phyloP scores from a whole-genome alignment of 2,329 filamentous ascomycete genomes.

The Trichoderma guizhouense region DNA sequence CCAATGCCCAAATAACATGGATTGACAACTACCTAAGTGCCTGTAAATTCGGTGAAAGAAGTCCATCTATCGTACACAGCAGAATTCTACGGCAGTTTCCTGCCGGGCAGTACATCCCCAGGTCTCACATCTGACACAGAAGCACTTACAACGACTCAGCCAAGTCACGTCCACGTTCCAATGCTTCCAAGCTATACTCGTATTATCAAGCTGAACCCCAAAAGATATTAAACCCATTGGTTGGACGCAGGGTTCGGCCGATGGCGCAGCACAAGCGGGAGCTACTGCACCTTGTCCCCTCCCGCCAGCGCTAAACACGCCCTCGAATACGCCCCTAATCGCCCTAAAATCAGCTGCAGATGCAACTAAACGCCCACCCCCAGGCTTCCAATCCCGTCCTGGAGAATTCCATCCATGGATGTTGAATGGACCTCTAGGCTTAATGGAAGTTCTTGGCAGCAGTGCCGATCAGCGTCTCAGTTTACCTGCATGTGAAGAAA shows the following conservation, averaged over 20 bases:
- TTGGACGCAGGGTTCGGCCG: neutral
- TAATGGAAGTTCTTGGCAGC: neutral
- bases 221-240: neutral
- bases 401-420: neutral
- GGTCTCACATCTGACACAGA: neutral
- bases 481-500: neutral
- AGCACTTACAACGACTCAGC: neutral
- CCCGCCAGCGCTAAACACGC: neutral
- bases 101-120: neutral
- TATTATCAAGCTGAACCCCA: neutral
- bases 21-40: neutral
- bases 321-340: neutral
- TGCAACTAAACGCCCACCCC: neutral
- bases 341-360: neutral
- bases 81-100: neutral
- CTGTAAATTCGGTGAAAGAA: neutral
- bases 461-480: neutral
- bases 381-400: neutral
- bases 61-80: neutral
- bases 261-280: neutral
- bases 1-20: neutral
- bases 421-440: neutral
- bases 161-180: neutral
- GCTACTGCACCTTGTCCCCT: conserved; percentile 6
- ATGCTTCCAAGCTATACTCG: neutral